phyloP scores from a whole-genome alignment of 768 basidiomycete species.

The Leucocoprinus leucothites region DNA sequence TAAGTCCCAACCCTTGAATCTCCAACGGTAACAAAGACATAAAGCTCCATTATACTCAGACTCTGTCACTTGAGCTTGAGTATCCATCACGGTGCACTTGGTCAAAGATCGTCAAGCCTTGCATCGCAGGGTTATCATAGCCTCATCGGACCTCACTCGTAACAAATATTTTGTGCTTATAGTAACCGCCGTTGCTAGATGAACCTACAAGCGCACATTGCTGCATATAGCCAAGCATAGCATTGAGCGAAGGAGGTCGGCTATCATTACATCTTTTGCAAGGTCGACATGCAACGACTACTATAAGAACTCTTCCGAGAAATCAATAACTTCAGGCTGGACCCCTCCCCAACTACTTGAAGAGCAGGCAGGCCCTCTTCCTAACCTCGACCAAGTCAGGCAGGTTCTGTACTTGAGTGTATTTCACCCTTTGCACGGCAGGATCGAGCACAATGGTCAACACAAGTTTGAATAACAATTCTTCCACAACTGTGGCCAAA shows the following conservation, averaged over 20 bases:
- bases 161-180: too few species aligned
- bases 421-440: not conserved
- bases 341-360: not conserved
- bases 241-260: not conserved
- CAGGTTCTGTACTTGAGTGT: constrained; percentile 5
- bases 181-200: too few species aligned
- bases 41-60: too few species aligned
- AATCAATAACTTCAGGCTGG: not conserved
- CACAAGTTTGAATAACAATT: not conserved
- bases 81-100: too few species aligned
- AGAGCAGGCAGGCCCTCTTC: constrained; percentile 7
- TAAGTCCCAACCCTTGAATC: too few species aligned
- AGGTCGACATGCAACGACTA: not conserved
- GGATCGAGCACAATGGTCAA: not conserved
- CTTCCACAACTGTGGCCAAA: not conserved
- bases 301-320: not conserved
- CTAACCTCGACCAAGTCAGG: constrained; percentile 1
- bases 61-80: too few species aligned
- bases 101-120: too few species aligned
- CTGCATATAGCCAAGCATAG: not conserved
- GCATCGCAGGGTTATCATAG: too few species aligned
- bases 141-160: too few species aligned
- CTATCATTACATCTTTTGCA: not conserved
- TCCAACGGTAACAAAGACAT: too few species aligned
- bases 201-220: not conserved